Percentiles rank a stretch among this genome's conserved stretches.
phyloP scores from a whole-genome alignment of 2,329 filamentous ascomycete species.

The Colletotrichum abscissum region DNA sequence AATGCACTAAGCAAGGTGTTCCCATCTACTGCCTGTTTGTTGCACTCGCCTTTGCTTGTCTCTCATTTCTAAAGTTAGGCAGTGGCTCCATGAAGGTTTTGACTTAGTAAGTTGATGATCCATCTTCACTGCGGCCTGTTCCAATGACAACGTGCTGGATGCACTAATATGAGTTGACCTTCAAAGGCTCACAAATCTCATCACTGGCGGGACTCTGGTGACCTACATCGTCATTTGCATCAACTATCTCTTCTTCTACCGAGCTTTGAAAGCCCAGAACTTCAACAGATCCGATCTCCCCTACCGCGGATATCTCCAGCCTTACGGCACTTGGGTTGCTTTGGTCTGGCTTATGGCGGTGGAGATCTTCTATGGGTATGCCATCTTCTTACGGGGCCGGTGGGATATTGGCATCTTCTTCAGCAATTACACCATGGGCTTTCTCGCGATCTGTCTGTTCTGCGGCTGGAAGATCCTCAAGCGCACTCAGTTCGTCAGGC shows the following conservation, averaged over 20 bases:
- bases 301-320: slow-evolving; percentile 75
- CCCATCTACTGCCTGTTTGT: slow-evolving; percentile 68
- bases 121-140: not conserved
- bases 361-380: slow-evolving; percentile 70
- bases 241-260: slow-evolving; percentile 72
- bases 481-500: slow-evolving; percentile 63
- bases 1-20: slow-evolving; percentile 68
- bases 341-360: slow-evolving; percentile 71
- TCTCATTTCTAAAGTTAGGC: slow-evolving; percentile 63
- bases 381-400: slow-evolving; percentile 63
- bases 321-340: slow-evolving; percentile 66
- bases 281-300: slow-evolving; percentile 66
- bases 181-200: slow-evolving; percentile 65
- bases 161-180: not conserved
- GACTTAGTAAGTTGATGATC: slow-evolving; percentile 58
- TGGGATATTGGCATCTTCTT: slow-evolving; percentile 67
- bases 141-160: not conserved
- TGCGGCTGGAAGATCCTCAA: slow-evolving; percentile 69
- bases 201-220: slow-evolving; percentile 57
- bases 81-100: slow-evolving; percentile 60
- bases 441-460: slow-evolving; percentile 66
- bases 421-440: slow-evolving; percentile 72
- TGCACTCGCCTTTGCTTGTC: slow-evolving; percentile 63
- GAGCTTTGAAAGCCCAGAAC: slow-evolving; percentile 64
- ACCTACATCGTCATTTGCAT: slow-evolving; percentile 44